These are phyloP conservation scores for Hemileccinum rubropunctum DNA, from an alignment of 768 basidiomycete species.

Conservation along the genomic window DNA sequence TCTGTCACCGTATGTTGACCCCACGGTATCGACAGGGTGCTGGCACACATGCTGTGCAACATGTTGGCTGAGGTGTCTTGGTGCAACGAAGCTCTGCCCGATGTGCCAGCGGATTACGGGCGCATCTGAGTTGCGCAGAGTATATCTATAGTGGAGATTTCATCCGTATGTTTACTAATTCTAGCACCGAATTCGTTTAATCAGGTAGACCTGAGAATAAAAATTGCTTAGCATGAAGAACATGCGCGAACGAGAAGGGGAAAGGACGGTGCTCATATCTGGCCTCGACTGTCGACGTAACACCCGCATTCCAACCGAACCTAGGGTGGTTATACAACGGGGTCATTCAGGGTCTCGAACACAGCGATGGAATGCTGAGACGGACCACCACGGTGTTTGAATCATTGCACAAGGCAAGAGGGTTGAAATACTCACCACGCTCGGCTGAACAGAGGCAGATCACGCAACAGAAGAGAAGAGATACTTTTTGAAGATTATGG, in stretches of 20 bases:
- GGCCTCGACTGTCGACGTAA: conserved; percentile 76
- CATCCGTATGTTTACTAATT: conserved; percentile 4
- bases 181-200: too few relatives aligned
- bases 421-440: conserved; percentile 29
- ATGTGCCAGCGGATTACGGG: conserved; percentile 86
- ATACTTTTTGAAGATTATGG: conserved; percentile 27
- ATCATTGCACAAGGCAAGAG: conserved; percentile 38
- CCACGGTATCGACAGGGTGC: conserved; percentile 79
- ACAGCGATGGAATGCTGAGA: conserved; percentile 2
- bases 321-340: conserved; percentile 45
- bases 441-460: not conserved
- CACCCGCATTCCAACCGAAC: conserved; percentile 46
- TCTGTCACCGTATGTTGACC: conserved; percentile 72
- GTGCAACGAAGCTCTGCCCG: conserved; percentile 78
- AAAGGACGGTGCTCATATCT: conserved; percentile 65
- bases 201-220: conserved; percentile 4
- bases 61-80: conserved; percentile 84
- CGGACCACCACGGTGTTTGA: conserved; percentile 67
- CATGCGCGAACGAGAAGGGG: too few relatives aligned
- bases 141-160: conserved; percentile 53
- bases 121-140: conserved; percentile 68
- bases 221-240: conserved; percentile 3
- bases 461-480: not conserved
- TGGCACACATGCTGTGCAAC: conserved; percentile 85
- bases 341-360: conserved; percentile 25